Percentiles rank a stretch among this genome's conserved stretches.
These are phyloP conservation scores for Clathrus columnatus DNA, from an alignment of 768 basidiomycete genomes.

Conservation along the genomic window DNA sequence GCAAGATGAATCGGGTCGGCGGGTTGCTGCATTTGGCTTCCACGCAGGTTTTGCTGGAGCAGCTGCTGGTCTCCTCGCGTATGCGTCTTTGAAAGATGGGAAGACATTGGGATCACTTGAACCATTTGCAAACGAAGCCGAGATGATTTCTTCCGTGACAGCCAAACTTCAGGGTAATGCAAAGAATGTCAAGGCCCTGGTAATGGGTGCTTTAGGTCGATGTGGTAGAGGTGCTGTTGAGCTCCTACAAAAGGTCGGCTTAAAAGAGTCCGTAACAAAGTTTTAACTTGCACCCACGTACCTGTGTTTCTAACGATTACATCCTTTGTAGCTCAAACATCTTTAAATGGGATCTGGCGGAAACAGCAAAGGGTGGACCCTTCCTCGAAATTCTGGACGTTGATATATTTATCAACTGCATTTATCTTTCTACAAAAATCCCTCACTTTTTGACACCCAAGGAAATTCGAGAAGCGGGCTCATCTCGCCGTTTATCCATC, in stretches of 20 bases:
- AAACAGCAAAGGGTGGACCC: slow-evolving; percentile 95
- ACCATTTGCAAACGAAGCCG: slow-evolving; percentile 76
- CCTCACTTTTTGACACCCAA: slow-evolving; percentile 74
- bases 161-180: slow-evolving; percentile 49
- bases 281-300: too few relatives aligned
- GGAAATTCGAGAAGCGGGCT: slow-evolving; percentile 64
- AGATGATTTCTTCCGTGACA: slow-evolving; percentile 74
- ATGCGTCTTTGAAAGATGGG: slow-evolving; percentile 56
- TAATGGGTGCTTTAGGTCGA: slow-evolving; percentile 92
- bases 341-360: slow-evolving; percentile 94
- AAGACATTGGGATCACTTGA: slow-evolving; percentile 56
- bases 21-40: slow-evolving; percentile 97
- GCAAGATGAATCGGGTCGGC: slow-evolving; percentile 70
- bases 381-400: slow-evolving; percentile 93
- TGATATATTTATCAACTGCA: slow-evolving; percentile 98
- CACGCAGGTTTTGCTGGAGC: slow-evolving; percentile 97
- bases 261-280: slow-evolving; percentile 70
- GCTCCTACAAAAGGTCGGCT: slow-evolving; percentile 90
- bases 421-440: slow-evolving; percentile 83
- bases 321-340: slow-evolving; percentile 66
- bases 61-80: slow-evolving; percentile 80
- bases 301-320: background rate
- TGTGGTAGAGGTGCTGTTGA: slow-evolving; percentile 95
- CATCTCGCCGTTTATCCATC: slow-evolving; percentile 57
- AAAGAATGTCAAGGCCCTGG: slow-evolving; percentile 73